Conservation (phyloP, 768 basidiomycete genomes). For the Stropharia rugosoannulata region DNA sequence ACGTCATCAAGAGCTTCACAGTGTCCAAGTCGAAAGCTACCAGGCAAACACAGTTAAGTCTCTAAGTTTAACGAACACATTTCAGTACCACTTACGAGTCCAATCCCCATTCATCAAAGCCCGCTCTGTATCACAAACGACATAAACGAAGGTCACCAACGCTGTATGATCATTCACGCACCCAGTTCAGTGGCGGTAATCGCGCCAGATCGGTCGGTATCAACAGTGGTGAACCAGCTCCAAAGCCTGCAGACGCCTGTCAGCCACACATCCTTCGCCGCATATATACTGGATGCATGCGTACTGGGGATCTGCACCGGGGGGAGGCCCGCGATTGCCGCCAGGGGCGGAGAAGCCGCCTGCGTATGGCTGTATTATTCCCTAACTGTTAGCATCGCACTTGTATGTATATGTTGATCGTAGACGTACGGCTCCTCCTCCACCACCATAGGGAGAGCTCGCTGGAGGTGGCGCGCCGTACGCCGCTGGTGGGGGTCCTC, state of each 20-base stretch:
- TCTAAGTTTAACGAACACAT: neutral
- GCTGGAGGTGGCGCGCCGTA: conserved; percentile 3
- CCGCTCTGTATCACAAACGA: conserved; percentile 31
- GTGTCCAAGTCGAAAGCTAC: conserved; percentile 84
- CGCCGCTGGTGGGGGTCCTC: conserved; percentile 15
- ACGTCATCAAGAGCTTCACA: conserved; percentile 79
- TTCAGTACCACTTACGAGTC: conserved; percentile 54
- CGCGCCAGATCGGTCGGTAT: conserved; percentile 64
- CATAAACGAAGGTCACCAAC: neutral
- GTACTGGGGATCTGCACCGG: conserved; percentile 77
- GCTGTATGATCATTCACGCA: conserved; percentile 32
- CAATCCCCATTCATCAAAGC: conserved; percentile 65
- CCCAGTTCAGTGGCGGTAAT: conserved; percentile 69
- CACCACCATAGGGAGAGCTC: conserved; percentile 13
- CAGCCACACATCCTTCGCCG: neutral
- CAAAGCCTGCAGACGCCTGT: conserved; percentile 49
- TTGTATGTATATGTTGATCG: too few relatives aligned
- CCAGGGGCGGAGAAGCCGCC: conserved; percentile 37
- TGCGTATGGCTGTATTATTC: conserved; percentile 29
- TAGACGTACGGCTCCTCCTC: conserved; percentile 1
- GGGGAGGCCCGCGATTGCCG: conserved; percentile 45
- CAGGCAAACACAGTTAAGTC: neutral
- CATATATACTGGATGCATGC: conserved; percentile 20
- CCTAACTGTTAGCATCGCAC: neutral
- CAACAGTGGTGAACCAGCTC: conserved; percentile 72